A percentile compares a stretch with the other conserved stretches of the same genome.
These are phyloP conservation scores for Aureobasidium leucospermi DNA, from an alignment of 2,329 filamentous ascomycete species.

Conservation along the genomic window DNA sequence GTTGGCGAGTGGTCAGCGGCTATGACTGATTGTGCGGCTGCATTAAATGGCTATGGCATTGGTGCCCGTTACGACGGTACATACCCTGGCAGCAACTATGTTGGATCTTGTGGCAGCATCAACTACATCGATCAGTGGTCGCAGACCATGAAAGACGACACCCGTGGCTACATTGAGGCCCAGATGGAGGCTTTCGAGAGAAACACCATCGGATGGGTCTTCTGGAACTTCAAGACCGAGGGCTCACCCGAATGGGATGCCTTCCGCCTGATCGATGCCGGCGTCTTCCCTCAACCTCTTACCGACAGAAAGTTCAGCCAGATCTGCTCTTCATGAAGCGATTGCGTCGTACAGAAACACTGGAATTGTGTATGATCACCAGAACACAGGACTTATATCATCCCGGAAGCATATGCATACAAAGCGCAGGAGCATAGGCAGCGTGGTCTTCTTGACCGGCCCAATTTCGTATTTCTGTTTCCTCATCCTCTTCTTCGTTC, in stretches of 20 bases:
- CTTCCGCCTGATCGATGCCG: slow-evolving; percentile 41
- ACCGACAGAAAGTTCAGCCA: slow-evolving; percentile 21
- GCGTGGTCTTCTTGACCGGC: background rate
- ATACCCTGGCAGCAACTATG: slow-evolving; percentile 38
- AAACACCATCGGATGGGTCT: slow-evolving; percentile 46
- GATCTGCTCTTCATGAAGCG: slow-evolving; percentile 22
- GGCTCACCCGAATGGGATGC: slow-evolving; percentile 45
- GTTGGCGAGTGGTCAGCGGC: slow-evolving; percentile 64
- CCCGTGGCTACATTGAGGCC: slow-evolving; percentile 46
- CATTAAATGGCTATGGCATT: slow-evolving; percentile 43
- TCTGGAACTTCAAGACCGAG: slow-evolving; percentile 54
- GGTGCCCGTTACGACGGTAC: slow-evolving; percentile 56
- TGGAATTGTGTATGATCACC: background rate
- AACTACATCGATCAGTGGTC: slow-evolving; percentile 43
- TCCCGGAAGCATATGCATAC: background rate
- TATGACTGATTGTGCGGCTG: slow-evolving; percentile 53
- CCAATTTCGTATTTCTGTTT: background rate
- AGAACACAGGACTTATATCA: background rate
- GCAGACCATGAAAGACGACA: slow-evolving; percentile 38
- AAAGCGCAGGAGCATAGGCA: background rate
- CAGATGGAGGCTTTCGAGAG: slow-evolving; percentile 47
- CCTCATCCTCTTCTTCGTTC: background rate
- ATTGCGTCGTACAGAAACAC: slow-evolving; percentile 1
- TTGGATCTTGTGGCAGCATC: slow-evolving; percentile 50
- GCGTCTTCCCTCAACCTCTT: slow-evolving; percentile 44